Evolutionary conservation across 2,329 filamentous ascomycete species (phyloP), one percentile per base, ranked within the genome.

Genomic region (Blastomyces silverae): DNA sequence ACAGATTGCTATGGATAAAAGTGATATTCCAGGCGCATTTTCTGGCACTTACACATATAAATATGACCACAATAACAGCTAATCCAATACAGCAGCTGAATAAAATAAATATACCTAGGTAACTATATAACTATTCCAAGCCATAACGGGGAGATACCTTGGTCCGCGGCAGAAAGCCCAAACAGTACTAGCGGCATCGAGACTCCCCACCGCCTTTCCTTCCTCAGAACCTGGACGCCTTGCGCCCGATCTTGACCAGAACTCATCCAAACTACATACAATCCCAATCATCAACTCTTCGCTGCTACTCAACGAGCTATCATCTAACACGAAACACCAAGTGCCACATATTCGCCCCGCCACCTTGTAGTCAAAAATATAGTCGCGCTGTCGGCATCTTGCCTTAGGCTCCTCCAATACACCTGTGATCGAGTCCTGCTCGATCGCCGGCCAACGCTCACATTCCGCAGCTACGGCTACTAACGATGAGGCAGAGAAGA

Each of bases 401-500:
- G 58, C 42, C 17, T 42, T 61, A 48, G 74, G 74, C 74, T 72
- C 72, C 6, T 71, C 70, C 67, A 68, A 70, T 71, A 55, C 70
- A 31, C 52, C 37, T 17, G 52, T 52, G 61, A 63, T 55, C 61
- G 55, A 50, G 58, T 61, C 58, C 42, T 11, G 3, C 58, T 61
- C 58, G 58, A 48, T 48, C 58, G 10, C 42, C 42, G 58, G 39
- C 39, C 25, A n/a, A 48, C 70, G 66, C 71, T 69, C 66, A 69
- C 70, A 70, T 65, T 64, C 67, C 68, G 68, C 73, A 71, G 71
- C 72, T 73, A 76, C 75, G 73, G 74, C 73, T 70, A 71, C 73
- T 75, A 71, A 79, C 77, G 75, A 79, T 79, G 77, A 78, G 75
- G 77, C 78, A 69, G 75, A 72, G 74, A 71, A 76, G 68, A 65